Base-by-base conservation (phyloP, 805 yeast species). In the Komagataella mondaviorum region DNA sequence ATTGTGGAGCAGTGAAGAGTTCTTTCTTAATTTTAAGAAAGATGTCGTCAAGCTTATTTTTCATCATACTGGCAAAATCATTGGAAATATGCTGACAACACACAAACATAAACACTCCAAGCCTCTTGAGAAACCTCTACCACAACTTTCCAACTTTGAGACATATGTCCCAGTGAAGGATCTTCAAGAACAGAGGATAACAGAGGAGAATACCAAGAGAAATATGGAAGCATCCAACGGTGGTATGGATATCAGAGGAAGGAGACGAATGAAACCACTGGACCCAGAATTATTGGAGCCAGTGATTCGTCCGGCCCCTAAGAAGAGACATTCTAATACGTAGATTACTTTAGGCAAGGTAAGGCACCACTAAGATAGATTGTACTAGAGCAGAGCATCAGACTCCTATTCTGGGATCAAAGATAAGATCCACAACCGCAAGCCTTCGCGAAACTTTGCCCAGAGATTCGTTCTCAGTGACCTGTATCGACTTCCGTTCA, bases 1-100 rank as follows among this genome's bases (percentile, higher is more conserved):
- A 68, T 74, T 85, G 3, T 83, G 95, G 86, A 80, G 89, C 1
- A 70, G 78, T 49, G 70, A 80, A 51, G 97, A 90, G 57, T 67
- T 90, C 45, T 70, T 83, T 2, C 59, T 75, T 58, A 72, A 77
- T 30, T 60, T 90, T 51, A 81, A 83, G 61, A 83, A 79, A 59
- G 81, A 80, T 45, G 59, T 83, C n/a, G 65, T 81, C 45, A 80
- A 75, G 60, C 70, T 81, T 1, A 63, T 84, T 17, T 57, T 84
- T 51, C 71, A 71, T 47, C 88, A 85, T 57, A 75, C 90, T 0
- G 96, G 96, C 2, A 80, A 82, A 53, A 77, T 91, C 49, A 62
- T 90, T 43, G 81, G 85, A n/a, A 88, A 88, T 61, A 88, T 87
- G 63, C 65, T 90, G 39, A 10, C 39, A 4, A 10, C 39, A 8